Conservation (phyloP, 2,329 filamentous ascomycete genomes). For the Neoascochyta sp. region DNA sequence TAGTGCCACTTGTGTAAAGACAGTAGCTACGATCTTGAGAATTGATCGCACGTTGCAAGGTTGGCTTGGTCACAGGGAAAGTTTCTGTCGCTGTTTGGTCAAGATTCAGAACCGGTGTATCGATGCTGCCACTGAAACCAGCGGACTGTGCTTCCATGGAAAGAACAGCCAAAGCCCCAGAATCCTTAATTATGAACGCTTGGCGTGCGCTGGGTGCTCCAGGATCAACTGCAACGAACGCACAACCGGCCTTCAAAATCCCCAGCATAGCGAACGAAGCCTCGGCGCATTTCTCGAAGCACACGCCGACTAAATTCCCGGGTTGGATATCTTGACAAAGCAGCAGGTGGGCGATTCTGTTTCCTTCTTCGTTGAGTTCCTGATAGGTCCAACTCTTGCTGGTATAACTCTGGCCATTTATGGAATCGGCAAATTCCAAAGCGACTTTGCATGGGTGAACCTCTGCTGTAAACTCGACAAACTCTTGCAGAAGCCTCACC, state of each 20-base stretch:
- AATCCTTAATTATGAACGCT: conserved; percentile 73
- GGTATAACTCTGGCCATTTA: conserved; percentile 47
- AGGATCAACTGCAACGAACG: conserved; percentile 77
- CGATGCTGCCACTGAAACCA: conserved; percentile 33
- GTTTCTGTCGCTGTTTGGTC: conserved; percentile 40
- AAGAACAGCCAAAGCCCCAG: conserved; percentile 61
- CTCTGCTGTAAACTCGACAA: conserved; percentile 64
- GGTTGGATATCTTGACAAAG: conserved; percentile 46
- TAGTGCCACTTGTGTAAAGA: conserved; percentile 83
- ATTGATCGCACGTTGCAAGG: conserved; percentile 20
- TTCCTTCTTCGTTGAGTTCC: conserved; percentile 68
- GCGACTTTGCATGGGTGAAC: conserved; percentile 59
- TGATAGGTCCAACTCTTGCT: conserved; percentile 67
- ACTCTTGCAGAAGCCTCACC: conserved; percentile 66
- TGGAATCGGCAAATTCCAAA: conserved; percentile 67
- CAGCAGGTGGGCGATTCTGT: conserved; percentile 67
- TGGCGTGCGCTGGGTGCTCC: conserved; percentile 69
- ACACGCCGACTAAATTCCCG: conserved; percentile 67
- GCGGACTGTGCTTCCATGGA: conserved; percentile 49
- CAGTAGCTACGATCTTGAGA: conserved; percentile 69
- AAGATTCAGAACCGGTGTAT: conserved; percentile 46
- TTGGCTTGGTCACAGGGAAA: conserved; percentile 35
- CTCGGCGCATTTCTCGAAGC: conserved; percentile 81
- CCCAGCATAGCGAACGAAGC: conserved; percentile 80
- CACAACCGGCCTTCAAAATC: conserved; percentile 75